These are phyloP conservation scores for Salix brachista DNA, from an alignment of 345 rosid species.

Conservation along the genomic window DNA sequence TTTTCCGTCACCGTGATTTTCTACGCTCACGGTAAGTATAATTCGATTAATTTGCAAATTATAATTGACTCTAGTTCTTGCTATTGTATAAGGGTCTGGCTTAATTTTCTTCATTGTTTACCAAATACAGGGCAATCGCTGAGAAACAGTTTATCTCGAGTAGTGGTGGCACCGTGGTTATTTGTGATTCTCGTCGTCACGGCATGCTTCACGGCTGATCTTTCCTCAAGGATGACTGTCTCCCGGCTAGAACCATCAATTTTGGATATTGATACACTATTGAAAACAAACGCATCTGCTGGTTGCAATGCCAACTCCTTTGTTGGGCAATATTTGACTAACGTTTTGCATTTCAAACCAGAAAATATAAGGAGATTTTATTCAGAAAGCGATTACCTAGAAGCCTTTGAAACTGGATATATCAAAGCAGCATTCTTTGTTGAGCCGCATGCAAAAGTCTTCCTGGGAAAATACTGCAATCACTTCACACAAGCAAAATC, in stretches of 20 bases:
- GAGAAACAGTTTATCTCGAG: constrained; percentile 5
- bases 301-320: constrained; percentile 28
- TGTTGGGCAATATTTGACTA: constrained; percentile 17
- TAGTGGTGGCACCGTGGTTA: constrained; percentile 20
- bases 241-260: constrained; percentile 1
- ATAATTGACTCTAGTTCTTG: background rate
- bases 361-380: constrained; percentile 11
- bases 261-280: constrained; percentile 11
- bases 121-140: constrained; percentile 15
- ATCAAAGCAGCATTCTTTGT: constrained; percentile 27
- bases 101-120: background rate
- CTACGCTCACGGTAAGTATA: background rate
- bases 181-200: constrained; percentile 16
- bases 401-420: constrained; percentile 19
- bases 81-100: background rate
- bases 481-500: constrained; percentile 19
- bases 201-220: constrained; percentile 8
- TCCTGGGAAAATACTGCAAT: constrained; percentile 26
- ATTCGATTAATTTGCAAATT: background rate
- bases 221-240: constrained; percentile 20
- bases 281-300: constrained; percentile 9
- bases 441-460: constrained; percentile 29
- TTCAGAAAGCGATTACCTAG: constrained; percentile 17
- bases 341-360: constrained; percentile 10
- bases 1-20: background rate